phyloP scores from a whole-genome alignment of 176 grass and related monocot species.

The Aechmea fasciata region DNA sequence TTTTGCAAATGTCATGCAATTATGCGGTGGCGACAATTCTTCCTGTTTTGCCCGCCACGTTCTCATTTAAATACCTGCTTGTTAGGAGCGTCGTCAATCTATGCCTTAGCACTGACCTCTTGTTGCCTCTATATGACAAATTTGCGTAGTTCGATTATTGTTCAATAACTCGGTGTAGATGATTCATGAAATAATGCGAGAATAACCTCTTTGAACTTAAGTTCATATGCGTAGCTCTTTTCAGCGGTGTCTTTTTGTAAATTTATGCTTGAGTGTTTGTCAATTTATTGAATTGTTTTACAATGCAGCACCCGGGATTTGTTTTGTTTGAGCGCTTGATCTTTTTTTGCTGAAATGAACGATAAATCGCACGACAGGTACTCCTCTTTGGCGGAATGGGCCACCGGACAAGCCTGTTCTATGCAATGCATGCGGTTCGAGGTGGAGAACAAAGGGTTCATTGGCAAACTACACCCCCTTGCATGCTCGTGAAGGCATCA shows the following conservation, averaged over 20 bases:
- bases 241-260: too few species aligned
- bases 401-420: constrained; percentile 88
- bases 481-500: constrained; percentile 53
- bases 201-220: too few species aligned
- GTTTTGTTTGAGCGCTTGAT: constrained; percentile 10
- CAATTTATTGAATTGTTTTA: background rate
- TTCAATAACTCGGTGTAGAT: too few species aligned
- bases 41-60: background rate
- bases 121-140: too few species aligned
- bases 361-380: constrained; percentile 57
- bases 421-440: constrained; percentile 95
- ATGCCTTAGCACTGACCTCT: background rate
- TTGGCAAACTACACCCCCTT: constrained; percentile 83
- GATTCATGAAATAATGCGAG: too few species aligned
- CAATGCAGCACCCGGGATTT: background rate
- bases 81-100: background rate
- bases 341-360: constrained; percentile 21
- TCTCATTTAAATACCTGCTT: background rate
- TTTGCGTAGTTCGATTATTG: too few species aligned
- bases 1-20: background rate
- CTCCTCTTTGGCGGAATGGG: constrained; percentile 96
- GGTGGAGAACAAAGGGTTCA: constrained; percentile 92
- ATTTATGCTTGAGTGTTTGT: too few species aligned
- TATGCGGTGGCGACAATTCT: background rate
- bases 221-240: too few species aligned